Evolutionary conservation across 106 monocot genomes (phyloP).

Genomic region (Dendrobium huoshanense): DNA sequence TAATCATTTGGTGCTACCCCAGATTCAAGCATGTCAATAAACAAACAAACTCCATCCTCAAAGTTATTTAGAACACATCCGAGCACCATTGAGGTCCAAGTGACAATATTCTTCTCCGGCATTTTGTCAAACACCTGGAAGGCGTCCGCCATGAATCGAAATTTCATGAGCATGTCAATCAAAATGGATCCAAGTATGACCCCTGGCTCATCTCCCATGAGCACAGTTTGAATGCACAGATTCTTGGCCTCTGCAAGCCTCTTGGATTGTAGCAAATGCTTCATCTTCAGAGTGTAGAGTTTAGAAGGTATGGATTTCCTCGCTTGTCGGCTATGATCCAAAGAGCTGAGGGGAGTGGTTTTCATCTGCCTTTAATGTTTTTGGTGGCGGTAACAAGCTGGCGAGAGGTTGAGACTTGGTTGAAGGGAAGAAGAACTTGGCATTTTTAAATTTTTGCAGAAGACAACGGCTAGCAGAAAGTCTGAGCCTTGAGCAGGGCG

Average conservation of each 20-base stretch:
- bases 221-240: conserved; percentile 20
- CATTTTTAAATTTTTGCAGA: not conserved
- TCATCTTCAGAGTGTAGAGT: conserved; percentile 21
- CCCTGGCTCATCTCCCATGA: conserved; percentile 21
- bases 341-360: not conserved
- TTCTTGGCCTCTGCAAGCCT: conserved; percentile 27
- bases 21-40: conserved; percentile 47
- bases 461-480: no score
- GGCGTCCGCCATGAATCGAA: conserved; percentile 27
- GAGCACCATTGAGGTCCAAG: conserved; percentile 64
- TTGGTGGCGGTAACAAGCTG: not conserved
- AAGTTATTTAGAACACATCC: conserved; percentile 40
- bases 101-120: conserved; percentile 51
- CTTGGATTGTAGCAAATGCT: conserved; percentile 22
- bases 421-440: not conserved
- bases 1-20: conserved; percentile 54
- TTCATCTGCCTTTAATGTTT: not conserved
- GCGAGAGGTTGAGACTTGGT: not conserved
- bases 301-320: not conserved
- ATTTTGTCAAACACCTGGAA: conserved; percentile 60
- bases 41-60: conserved; percentile 28
- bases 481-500: no score
- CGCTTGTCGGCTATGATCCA: not conserved
- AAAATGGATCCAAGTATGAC: conserved; percentile 46
- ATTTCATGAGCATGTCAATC: conserved; percentile 49